A percentile compares a stretch with the other conserved stretches of the same genome.
These are phyloP conservation scores for Achaetomiella virescens DNA, from an alignment of 495 filamentous ascomycete species.

Conservation along the genomic window DNA sequence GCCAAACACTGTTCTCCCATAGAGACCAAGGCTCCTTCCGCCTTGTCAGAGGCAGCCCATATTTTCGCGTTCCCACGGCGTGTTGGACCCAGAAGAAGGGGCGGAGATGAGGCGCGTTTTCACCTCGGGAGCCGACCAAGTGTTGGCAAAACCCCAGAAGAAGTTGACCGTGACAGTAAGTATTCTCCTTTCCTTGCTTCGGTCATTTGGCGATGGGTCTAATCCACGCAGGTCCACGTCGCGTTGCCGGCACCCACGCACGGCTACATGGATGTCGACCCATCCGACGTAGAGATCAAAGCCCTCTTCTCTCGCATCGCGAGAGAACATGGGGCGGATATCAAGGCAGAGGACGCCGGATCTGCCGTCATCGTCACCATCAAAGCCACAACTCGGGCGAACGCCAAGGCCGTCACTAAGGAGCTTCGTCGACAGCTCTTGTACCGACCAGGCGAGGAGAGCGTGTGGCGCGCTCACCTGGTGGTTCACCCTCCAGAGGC, in stretches of 20 bases:
- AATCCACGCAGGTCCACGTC: constrained; percentile 3
- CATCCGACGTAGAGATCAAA: constrained; percentile 8
- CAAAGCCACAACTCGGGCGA: constrained; percentile 3
- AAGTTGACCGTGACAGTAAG: constrained; percentile 5
- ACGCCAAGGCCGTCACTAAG: constrained; percentile 4
- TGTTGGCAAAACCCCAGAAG: neutral
- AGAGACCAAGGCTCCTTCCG: too few species aligned
- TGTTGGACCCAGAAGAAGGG: too few species aligned
- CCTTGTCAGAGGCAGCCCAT: too few species aligned
- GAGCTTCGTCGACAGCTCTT: neutral
- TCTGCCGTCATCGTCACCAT: constrained; percentile 9
- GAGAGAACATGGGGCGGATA: constrained; percentile 1
- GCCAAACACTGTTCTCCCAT: too few species aligned
- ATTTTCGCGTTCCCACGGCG: too few species aligned
- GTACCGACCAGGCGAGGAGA: constrained; percentile 4
- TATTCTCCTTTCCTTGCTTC: neutral
- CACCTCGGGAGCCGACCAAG: neutral
- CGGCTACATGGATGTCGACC: constrained; percentile 16
- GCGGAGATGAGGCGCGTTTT: neutral
- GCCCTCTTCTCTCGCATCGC: constrained; percentile 13
- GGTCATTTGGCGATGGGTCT: neutral
- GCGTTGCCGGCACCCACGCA: neutral
- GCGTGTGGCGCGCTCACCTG: constrained; percentile 9
- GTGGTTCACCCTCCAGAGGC: constrained; percentile 11
- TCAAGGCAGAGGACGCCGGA: constrained; percentile 2